Evolutionary conservation across 2,329 filamentous ascomycete genomes (phyloP), one percentile per base, ranked within the genome.

Genomic region (Drechmeria coniospora): DNA sequence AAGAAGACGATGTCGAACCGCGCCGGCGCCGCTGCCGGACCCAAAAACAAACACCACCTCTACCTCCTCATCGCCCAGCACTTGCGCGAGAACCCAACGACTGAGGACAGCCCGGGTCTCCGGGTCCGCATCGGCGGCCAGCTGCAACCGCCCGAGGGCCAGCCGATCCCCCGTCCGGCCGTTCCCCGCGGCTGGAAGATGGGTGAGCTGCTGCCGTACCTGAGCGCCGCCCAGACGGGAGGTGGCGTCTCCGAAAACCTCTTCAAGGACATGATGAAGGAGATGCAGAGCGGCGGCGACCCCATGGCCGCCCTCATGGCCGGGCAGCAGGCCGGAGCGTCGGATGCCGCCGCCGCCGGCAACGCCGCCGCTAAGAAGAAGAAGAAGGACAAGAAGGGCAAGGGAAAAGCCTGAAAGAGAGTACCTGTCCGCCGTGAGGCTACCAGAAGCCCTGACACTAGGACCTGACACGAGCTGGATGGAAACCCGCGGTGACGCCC

Each of bases 251-350:
- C 74, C 36, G 90, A 98, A 53, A 92, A 95, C 47, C 72, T 94
- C 35, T 74, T 95, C 46, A 83, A 90, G 61, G 86, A 94, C 41
- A 92, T 94, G 65, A 93, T 95, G 86, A 77, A 74, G 45, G 83
- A 92, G 59, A 92, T 95, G 82, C 61, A 65, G 44, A 52, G 53
- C 3, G 56, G 54, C 2, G 62, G 56, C 1, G 60, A 63, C 22
- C 55, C 53, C 6, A 60, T 61, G 58, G 44, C 50, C 6, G 57
- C 55, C 21, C 35, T 57, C 31, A 57, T 58, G 54, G 55, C 50
- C 6, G 51, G 43, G 17, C 35, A 37, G 29, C 30, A 32, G 30
- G 49, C 45, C 25, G 48, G 33, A 2, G 51, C 45, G 2, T 47
- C 42, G 9, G 40, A 37, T 1, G 44, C 38, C 5, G 42, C 39